Conservation (phyloP, 129 eudicot species). For the Flaveria brownii region DNA sequence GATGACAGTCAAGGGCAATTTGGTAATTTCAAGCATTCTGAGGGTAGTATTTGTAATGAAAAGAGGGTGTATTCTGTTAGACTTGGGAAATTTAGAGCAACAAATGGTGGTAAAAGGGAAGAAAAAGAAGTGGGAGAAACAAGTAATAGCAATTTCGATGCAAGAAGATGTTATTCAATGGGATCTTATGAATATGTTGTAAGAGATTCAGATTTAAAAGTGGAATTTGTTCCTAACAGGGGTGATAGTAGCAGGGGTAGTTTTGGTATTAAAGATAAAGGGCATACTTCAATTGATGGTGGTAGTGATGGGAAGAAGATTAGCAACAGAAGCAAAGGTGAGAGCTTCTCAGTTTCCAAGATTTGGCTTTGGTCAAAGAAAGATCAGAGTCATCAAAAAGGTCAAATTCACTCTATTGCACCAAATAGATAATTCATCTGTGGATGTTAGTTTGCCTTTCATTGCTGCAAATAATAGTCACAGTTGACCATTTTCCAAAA, state of each 20-base stretch:
- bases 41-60: conserved; percentile 43
- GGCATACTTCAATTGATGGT: conserved; percentile 44
- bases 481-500: conserved; percentile 29
- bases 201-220: conserved; percentile 69
- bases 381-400: conserved; percentile 45
- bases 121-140: conserved; percentile 69
- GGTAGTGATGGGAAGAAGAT: conserved; percentile 74
- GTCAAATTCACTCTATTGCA: conserved; percentile 47
- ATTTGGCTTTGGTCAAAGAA: conserved; percentile 97
- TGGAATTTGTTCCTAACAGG: conserved; percentile 53
- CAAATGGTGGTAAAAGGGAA: conserved; percentile 42
- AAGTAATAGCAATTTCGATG: conserved; percentile 74
- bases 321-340: conserved; percentile 73
- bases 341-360: conserved; percentile 96
- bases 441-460: conserved; percentile 63
- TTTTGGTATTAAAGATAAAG: conserved; percentile 49
- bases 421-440: conserved; percentile 47
- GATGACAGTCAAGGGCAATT: conserved; percentile 39
- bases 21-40: conserved; percentile 44
- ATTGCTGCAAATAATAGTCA: conserved; percentile 38
- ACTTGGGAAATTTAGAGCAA: conserved; percentile 79
- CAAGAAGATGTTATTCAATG: conserved; percentile 94
- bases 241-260: conserved; percentile 42
- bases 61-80: conserved; percentile 85
- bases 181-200: conserved; percentile 95